phyloP scores from a whole-genome alignment of 2,329 filamentous ascomycete genomes.

The Penicillium sp. region DNA sequence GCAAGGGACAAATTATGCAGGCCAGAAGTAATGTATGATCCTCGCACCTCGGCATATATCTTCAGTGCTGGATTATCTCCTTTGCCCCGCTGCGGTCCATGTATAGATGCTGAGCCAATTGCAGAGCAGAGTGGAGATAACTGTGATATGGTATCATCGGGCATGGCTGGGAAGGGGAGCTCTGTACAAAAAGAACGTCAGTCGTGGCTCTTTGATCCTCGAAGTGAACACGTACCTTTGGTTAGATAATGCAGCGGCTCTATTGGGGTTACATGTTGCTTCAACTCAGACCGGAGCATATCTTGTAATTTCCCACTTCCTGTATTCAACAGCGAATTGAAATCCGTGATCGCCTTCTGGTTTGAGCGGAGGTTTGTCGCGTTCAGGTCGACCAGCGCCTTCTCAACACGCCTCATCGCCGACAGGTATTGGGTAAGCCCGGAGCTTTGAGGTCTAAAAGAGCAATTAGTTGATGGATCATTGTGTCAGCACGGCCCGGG shows the following conservation, averaged over 20 bases:
- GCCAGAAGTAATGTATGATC: slow-evolving; percentile 75
- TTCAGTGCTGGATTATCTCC: slow-evolving; percentile 67
- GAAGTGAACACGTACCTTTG: slow-evolving; percentile 53
- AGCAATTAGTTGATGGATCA: slow-evolving; percentile 2
- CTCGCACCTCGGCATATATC: slow-evolving; percentile 79
- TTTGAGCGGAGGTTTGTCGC: slow-evolving; percentile 88
- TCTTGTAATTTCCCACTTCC: slow-evolving; percentile 79
- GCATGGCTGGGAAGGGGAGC: slow-evolving; percentile 70
- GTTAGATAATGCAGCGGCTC: slow-evolving; percentile 91
- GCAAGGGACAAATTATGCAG: slow-evolving; percentile 82
- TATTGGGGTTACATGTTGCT: slow-evolving; percentile 70
- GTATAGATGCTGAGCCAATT: slow-evolving; percentile 57
- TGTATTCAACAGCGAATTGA: slow-evolving; percentile 68
- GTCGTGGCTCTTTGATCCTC: not conserved
- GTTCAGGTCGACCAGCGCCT: slow-evolving; percentile 76
- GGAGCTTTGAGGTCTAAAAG: slow-evolving; percentile 63
- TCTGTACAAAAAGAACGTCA: slow-evolving; percentile 34
- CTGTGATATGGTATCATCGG: slow-evolving; percentile 67
- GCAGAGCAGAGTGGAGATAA: slow-evolving; percentile 74
- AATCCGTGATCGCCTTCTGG: slow-evolving; percentile 77
- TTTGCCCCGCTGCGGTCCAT: slow-evolving; percentile 45
- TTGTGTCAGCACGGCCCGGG: not conserved
- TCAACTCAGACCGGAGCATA: slow-evolving; percentile 71
- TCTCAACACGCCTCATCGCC: slow-evolving; percentile 81
- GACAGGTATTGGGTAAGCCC: slow-evolving; percentile 79